Evolutionary conservation across 1,139 yeast species (phyloP), one percentile per base, ranked within the genome.

Genomic region (Saccharomyces hybrid): DNA sequence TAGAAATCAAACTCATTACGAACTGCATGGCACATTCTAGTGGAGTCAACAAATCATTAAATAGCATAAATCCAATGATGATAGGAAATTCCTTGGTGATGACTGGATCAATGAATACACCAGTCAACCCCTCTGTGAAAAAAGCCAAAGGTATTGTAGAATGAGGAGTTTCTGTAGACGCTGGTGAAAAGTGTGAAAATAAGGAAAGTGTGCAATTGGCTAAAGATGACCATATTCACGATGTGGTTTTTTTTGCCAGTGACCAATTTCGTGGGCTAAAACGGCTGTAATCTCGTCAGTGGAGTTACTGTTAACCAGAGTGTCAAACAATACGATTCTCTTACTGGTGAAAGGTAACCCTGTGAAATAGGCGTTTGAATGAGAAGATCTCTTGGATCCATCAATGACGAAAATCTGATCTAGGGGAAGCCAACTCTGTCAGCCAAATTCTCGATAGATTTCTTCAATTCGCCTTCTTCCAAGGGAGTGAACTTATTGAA

Each of bases 201-300:
- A 48, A 80, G 64, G 62, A 86, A 80, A 55, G 86, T 72, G 64
- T 87, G 88, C 12, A 75, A 71, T 71, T 89, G 93, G 51, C 82
- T 75, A 61, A 84, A 78, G 3, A 78, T 64, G 65, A 93, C 72
- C 78, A 84, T 79, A 68, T 84, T 84, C 16, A 90, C 76, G 58
- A 91, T 84, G 71, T 93, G 99, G 57, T 86, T 84, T 69, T 69
- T 86, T 78, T 63, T 86, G 86, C 99, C 99, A 93, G 71, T 93
- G 99, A 51, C 99, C 99, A 62, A 93, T 86, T 75, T 93, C 99
- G 69, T 93, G 99, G 24, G 96, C 98, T 64, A 93, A 78, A 1
- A 93, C 96, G 48, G 99, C 97, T 53, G 91, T 89, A 32, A 91
- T 88, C 72, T 93, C 96, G 51, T 80, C 80, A 34, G 82, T 80